Evolutionary conservation across 805 yeast genomes (phyloP), one percentile per base, ranked within the genome.

Genomic region (Candida argentea): DNA sequence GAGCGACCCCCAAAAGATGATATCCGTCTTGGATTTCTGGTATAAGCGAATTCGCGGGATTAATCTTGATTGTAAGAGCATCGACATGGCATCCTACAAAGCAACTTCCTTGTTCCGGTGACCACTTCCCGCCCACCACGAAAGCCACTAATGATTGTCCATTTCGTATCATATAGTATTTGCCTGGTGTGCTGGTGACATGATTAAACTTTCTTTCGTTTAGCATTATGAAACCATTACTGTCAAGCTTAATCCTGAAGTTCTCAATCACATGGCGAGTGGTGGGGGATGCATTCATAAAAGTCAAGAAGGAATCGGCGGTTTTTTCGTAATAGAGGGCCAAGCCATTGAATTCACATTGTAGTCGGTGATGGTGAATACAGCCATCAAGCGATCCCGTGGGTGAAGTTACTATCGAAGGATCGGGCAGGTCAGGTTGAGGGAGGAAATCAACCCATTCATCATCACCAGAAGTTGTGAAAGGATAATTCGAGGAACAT

Each of bases 271-370:
- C 59, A 39, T 61, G 68, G 34, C 43, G 55, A 3, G 65, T 58
- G 3, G 68, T 59, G n/a, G 68, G 67, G 28, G 55, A 54, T n/a
- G 37, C 28, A 28, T 55, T 41, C 26, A 61, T 55, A 37, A 55
- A 57, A 14, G 34, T 32, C 25, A 58, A 36, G 33, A 54, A 57
- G 20, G 40, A 25, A 11, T 35, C 33, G 12, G 53, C 46, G 29
- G 33, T 38, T 1, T 24, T 26, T 10, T 42, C 41, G 31, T 39
- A 46, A 32, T 33, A 38, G 13, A 30, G 29, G 11, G n/a, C 27
- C 19, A 26, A 24, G 5, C n/a, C n/a, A n/a, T n/a, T n/a, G n/a
- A n/a, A n/a, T n/a, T n/a, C n/a, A n/a, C n/a, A n/a, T n/a, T n/a
- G n/a, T n/a, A n/a, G n/a, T n/a, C n/a, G n/a, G n/a, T n/a, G n/a